phyloP scores from a whole-genome alignment of 495 filamentous ascomycete species.

The Talaromyces stipitatus region DNA sequence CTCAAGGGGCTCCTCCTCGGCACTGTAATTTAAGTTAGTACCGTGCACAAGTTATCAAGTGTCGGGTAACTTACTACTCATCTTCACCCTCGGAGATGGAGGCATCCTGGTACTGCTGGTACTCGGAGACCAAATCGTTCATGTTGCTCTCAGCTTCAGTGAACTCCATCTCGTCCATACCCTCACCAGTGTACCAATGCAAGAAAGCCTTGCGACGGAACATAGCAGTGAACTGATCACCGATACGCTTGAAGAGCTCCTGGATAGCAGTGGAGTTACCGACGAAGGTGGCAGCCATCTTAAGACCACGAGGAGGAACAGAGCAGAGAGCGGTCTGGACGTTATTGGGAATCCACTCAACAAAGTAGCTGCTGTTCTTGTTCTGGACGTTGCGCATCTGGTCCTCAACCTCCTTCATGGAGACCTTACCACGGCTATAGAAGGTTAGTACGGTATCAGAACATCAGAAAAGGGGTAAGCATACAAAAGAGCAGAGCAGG shows the following conservation, averaged over 20 bases:
- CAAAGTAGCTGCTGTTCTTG: constrained; percentile 99
- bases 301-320: constrained; percentile 93
- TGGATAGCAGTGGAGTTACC: constrained; percentile 99
- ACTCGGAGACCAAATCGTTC: constrained; percentile 99
- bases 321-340: constrained; percentile 99
- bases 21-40: constrained; percentile 12
- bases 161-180: constrained; percentile 99
- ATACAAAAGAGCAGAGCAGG: constrained; percentile 96
- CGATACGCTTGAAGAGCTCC: constrained; percentile 99
- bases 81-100: constrained; percentile 71
- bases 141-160: constrained; percentile 99
- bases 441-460: constrained; percentile 19
- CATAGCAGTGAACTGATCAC: constrained; percentile 99
- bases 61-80: constrained; percentile 46
- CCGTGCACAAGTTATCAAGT: neutral
- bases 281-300: constrained; percentile 99
- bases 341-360: constrained; percentile 99
- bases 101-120: constrained; percentile 99
- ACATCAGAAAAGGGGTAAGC: neutral
- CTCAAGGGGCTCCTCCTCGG: constrained; percentile 36
- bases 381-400: constrained; percentile 99
- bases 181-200: constrained; percentile 99
- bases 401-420: constrained; percentile 99
- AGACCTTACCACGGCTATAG: constrained; percentile 89
- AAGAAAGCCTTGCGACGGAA: constrained; percentile 99